Evolutionary conservation across 164 flowering plant genomes (phyloP), one percentile per base, ranked within the genome.

Genomic region (Magnolia officinalis): DNA sequence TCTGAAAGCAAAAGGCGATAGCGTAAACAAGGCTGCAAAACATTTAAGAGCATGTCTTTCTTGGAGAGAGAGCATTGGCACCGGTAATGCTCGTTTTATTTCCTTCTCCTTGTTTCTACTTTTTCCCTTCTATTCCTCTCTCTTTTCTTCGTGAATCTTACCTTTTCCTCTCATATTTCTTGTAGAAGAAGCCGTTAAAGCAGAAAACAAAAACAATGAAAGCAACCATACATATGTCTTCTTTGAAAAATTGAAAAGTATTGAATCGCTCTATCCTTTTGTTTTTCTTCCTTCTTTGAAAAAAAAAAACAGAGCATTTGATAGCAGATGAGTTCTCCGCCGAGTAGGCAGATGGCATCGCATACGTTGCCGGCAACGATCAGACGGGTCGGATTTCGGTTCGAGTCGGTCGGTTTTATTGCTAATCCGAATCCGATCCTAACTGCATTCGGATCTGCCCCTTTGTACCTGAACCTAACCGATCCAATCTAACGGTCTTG

Each of bases 251-350:
- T 16, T 8, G 2, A 59, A 59, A 72, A 67, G 65, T 37, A 31
- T 14, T 7, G 37, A 70, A 70, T 21, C 13, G 7, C 69, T 64
- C 59, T n/a, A 0, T 73, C 21, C 23, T 18, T 7, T 67, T 26
- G 37, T n/a, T 52, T 6, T 37, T 68, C 63, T 78, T 29, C 9
- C 31, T 55, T 49, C 29, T 37, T 66, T 31, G 16, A 59, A 49
- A 29, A 11, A 24, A n/a, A 24, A 55, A 76, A 70, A 73, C 85
- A 96, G 99, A 94, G 31, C 83, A 86, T 77, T 80, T 96, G 81
- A 92, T 90, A 20, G 99, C 98, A 1, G 99, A 96, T 82, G 99
- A 96, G 86, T 94, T 96, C 86, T 89, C 96, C 4, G 86, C 89
- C 37, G 99, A 93, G 81, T 85, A 94, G 2, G 91, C 98, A 2